Evolutionary conservation across 1,284 basidiomycete species (phyloP), one percentile per base, ranked within the genome.

Genomic region (Vanrija pseudolonga): DNA sequence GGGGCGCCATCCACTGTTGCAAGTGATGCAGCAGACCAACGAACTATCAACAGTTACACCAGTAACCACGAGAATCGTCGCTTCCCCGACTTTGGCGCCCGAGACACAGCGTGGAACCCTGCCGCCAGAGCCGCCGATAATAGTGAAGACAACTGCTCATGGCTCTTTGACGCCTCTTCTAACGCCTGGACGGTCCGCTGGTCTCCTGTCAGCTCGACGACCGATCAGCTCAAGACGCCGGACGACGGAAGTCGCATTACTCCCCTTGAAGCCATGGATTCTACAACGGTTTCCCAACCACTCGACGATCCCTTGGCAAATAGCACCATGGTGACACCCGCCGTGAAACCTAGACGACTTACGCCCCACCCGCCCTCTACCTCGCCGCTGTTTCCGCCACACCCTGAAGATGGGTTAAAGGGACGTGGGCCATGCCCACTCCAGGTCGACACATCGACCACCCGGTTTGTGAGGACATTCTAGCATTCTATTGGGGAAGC

Each of bases 91-190:
- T 14, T 32, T 18, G 6, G 26, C 36, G n/a, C n/a, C 24, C 19
- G 55, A 51, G 50, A 32, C 32, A 14, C 32, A 5, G 9, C 45
- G 4, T 47, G 23, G 8, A 18, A 36, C 45, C 45, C 45, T 3
- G 26, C 26, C 24, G 36, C 12, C 7, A n/a, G 19, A 40, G 20
- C 26, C 7, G 26, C 28, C 26, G 50, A 52, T 46, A 47, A 45
- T 17, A 53, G 50, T 38, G 60, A 61, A 38, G 56, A 61, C 40
- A 46, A 56, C 18, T 57, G 57, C 41, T 48, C 42, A 24, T 61
- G 60, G 60, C 51, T 61, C 23, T 61, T 61, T 50, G 51, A 42
- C 44, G 45, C 51, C 11, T 40, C 50, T 18, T 53, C 47, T 51
- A 36, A 47, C 17, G 32, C 37, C 2, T 36, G 19, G 17, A 51